Conservation (phyloP, 2,329 filamentous ascomycete species). For the Trichoderma sp. region DNA sequence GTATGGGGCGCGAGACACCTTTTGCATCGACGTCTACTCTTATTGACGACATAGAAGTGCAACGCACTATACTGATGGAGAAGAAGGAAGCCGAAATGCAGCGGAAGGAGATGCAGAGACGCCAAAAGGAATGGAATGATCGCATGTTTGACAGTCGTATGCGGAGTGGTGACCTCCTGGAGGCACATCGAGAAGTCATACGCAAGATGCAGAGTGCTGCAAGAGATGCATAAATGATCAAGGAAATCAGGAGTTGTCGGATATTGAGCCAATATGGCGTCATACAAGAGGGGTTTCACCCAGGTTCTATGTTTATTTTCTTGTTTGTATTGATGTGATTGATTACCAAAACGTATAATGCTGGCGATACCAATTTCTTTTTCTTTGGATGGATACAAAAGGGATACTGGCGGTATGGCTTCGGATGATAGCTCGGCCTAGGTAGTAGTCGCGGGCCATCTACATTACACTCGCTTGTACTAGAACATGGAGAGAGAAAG, state of each 20-base stretch:
- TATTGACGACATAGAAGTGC: slow-evolving; percentile 49
- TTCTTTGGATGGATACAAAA: neutral
- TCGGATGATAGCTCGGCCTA: neutral
- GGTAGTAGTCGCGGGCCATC: neutral
- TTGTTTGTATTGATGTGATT: neutral
- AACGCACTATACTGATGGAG: slow-evolving; percentile 57
- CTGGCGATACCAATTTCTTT: neutral
- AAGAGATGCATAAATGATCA: slow-evolving; percentile 32
- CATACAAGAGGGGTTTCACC: neutral
- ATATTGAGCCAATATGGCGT: neutral
- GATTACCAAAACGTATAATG: neutral
- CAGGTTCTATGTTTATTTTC: neutral
- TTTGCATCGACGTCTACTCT: slow-evolving; percentile 39
- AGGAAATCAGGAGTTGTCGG: neutral
- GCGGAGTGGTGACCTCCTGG: slow-evolving; percentile 72
- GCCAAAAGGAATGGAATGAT: slow-evolving; percentile 59
- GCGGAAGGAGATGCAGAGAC: slow-evolving; percentile 58
- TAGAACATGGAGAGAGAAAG: neutral
- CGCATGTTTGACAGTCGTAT: slow-evolving; percentile 72
- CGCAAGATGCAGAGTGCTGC: slow-evolving; percentile 68
- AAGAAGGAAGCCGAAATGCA: slow-evolving; percentile 65
- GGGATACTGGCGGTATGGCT: neutral
- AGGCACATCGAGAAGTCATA: slow-evolving; percentile 77
- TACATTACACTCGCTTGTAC: neutral
- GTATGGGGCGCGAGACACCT: slow-evolving; percentile 42